Percentiles rank a stretch among this genome's conserved stretches.
These are phyloP conservation scores for Gamsiella multidivaricata DNA, from an alignment of 192 early-diverging fungal species.

Conservation along the genomic window DNA sequence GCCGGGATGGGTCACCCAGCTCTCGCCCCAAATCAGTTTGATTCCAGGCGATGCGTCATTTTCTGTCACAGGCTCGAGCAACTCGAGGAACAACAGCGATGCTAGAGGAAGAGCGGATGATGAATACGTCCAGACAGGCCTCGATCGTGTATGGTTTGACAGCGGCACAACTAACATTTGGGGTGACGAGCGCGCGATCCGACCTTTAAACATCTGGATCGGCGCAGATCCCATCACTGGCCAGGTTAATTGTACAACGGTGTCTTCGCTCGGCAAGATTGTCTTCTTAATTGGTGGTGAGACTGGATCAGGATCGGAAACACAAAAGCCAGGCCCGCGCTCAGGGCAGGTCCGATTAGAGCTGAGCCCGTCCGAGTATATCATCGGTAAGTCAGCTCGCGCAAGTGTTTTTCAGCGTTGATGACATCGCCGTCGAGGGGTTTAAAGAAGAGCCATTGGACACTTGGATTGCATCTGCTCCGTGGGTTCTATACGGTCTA, in stretches of 20 bases:
- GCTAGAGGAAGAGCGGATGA: background rate
- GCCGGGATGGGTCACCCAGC: constrained; percentile 24
- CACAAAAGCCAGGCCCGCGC: background rate
- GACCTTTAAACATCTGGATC: constrained; percentile 25
- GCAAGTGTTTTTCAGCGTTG: constrained; percentile 30
- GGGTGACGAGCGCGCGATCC: constrained; percentile 14
- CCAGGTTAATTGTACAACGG: constrained; percentile 16
- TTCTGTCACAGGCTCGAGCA: too few relatives aligned
- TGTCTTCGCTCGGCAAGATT: constrained; percentile 5
- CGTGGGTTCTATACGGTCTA: constrained; percentile 33
- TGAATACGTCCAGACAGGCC: constrained; percentile 9
- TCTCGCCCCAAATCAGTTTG: constrained; percentile 17
- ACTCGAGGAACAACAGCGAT: background rate
- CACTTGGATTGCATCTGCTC: constrained; percentile 29
- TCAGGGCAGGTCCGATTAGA: constrained; percentile 19
- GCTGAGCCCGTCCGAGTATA: constrained; percentile 32
- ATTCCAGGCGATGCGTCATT: too few relatives aligned
- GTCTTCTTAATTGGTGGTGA: constrained; percentile 21
- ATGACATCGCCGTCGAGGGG: constrained; percentile 3
- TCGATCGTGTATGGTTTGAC: constrained; percentile 40
- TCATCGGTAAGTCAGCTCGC: constrained; percentile 15
- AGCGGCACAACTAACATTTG: constrained; percentile 31
- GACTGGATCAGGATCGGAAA: background rate
- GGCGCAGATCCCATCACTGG: constrained; percentile 33
- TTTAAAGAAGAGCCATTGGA: constrained; percentile 26